Conservation (phyloP, 129 eudicot genomes). For the Flaveria ramosissima region DNA sequence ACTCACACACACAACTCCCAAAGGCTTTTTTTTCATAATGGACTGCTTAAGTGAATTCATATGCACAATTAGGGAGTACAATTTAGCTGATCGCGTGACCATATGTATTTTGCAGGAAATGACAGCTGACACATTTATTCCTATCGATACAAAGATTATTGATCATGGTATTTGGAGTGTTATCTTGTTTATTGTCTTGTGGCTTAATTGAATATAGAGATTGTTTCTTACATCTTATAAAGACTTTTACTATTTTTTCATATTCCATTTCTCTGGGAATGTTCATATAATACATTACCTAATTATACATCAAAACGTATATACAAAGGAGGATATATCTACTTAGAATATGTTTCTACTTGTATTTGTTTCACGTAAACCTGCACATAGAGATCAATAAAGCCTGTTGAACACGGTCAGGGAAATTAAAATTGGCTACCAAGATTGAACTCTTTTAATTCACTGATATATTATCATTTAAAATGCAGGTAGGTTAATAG, state of each 20-base stretch:
- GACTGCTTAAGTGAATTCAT: not conserved
- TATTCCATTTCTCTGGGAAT: too few species aligned
- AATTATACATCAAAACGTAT: constrained; percentile 69
- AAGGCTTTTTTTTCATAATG: not conserved
- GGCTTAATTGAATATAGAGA: constrained; percentile 7
- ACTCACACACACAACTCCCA: not conserved
- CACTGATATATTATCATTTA: not conserved
- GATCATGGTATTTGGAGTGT: constrained; percentile 3
- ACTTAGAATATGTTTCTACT: not conserved
- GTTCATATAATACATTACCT: too few species aligned
- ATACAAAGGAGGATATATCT: constrained; percentile 74
- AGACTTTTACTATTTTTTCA: constrained; percentile 31
- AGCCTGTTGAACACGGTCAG: too few species aligned
- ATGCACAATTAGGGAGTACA: not conserved
- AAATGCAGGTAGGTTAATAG: constrained; percentile 81
- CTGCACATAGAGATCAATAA: too few species aligned
- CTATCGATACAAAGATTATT: constrained; percentile 44
- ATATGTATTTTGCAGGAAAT: constrained; percentile 96
- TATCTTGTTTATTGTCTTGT: constrained; percentile 13
- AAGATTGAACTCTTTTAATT: too few species aligned
- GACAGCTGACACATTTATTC: constrained; percentile 90
- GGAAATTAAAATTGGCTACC: too few species aligned
- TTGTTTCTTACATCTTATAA: not conserved
- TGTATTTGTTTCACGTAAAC: too few species aligned
- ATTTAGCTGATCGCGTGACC: constrained; percentile 24